These are phyloP conservation scores for Sporopachydermia lactativora DNA, from an alignment of 805 yeast species.

Conservation along the genomic window DNA sequence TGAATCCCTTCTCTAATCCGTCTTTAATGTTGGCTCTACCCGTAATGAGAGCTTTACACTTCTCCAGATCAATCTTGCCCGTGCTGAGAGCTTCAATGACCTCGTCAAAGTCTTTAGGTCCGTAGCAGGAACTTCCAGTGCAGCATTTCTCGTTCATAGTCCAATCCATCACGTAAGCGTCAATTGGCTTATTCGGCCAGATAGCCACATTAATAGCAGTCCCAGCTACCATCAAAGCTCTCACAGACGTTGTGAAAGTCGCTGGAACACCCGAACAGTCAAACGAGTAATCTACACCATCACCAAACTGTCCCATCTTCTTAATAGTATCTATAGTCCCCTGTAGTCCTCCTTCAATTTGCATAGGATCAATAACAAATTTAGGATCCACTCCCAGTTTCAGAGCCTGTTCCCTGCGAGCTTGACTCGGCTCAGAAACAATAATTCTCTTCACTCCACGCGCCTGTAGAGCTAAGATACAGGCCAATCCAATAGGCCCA, in stretches of 20 bases:
- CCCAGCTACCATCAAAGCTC: conserved; percentile 38
- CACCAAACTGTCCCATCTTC: conserved; percentile 24
- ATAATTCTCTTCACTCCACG: conserved; percentile 29
- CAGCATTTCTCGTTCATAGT: conserved; percentile 39
- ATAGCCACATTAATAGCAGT: conserved; percentile 51
- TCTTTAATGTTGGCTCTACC: conserved; percentile 35
- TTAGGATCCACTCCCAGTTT: conserved; percentile 24
- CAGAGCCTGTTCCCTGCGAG: conserved; percentile 26
- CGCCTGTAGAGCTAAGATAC: conserved; percentile 36
- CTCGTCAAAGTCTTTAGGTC: conserved; percentile 39
- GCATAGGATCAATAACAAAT: conserved; percentile 33
- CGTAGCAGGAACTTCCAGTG: conserved; percentile 51
- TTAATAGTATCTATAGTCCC: conserved; percentile 24
- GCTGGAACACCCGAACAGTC: conserved; percentile 43
- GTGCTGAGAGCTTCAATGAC: conserved; percentile 36
- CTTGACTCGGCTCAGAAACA: conserved; percentile 35
- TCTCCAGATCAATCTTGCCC: conserved; percentile 31
- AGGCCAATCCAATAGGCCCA: conserved; percentile 41
- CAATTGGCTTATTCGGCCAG: conserved; percentile 39
- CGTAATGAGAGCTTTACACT: conserved; percentile 35
- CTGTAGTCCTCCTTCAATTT: conserved; percentile 21
- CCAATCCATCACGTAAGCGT: conserved; percentile 39
- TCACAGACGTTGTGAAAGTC: conserved; percentile 37
- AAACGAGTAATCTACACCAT: conserved; percentile 35
- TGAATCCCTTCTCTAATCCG: conserved; percentile 39